Evolutionary conservation across 805 yeast genomes (phyloP).

Genomic region (Monosporozyma siamensis): DNA sequence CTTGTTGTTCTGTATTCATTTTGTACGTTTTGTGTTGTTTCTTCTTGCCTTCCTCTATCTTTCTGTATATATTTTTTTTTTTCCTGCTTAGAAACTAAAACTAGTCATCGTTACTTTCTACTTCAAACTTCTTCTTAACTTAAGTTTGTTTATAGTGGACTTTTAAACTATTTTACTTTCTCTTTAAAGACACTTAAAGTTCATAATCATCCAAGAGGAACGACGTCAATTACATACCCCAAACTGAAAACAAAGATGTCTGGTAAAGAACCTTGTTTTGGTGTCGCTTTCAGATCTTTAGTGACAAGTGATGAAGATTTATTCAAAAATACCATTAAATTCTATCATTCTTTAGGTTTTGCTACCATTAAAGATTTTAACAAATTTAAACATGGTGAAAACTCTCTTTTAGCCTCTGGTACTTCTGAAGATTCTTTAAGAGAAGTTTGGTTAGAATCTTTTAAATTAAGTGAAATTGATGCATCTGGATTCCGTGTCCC

Average conservation of each 20-base stretch:
- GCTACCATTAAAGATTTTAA: conserved; percentile 49
- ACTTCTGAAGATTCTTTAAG: conserved; percentile 55
- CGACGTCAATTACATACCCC: neutral
- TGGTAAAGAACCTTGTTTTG: conserved; percentile 24
- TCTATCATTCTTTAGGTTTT: conserved; percentile 56
- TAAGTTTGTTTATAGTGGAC: too few relatives aligned
- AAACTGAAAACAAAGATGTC: conserved; percentile 1
- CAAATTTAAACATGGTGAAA: conserved; percentile 35
- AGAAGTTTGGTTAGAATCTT: conserved; percentile 67
- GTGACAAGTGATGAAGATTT: conserved; percentile 42
- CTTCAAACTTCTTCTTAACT: neutral
- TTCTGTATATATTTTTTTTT: too few relatives aligned
- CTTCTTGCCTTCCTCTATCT: neutral
- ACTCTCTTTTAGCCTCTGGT: conserved; percentile 36
- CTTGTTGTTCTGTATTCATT: too few relatives aligned
- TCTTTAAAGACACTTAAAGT: too few relatives aligned
- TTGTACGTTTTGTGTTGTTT: neutral
- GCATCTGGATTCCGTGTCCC: conserved; percentile 52
- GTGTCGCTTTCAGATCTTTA: conserved; percentile 52
- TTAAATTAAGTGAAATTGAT: conserved; percentile 51
- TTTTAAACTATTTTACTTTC: too few relatives aligned
- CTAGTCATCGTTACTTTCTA: too few relatives aligned
- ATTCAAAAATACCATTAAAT: conserved; percentile 42
- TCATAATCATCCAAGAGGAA: neutral
- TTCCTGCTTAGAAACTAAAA: too few relatives aligned